Conservation (phyloP, 2,329 filamentous ascomycete species). For the Exophiala sp. region DNA sequence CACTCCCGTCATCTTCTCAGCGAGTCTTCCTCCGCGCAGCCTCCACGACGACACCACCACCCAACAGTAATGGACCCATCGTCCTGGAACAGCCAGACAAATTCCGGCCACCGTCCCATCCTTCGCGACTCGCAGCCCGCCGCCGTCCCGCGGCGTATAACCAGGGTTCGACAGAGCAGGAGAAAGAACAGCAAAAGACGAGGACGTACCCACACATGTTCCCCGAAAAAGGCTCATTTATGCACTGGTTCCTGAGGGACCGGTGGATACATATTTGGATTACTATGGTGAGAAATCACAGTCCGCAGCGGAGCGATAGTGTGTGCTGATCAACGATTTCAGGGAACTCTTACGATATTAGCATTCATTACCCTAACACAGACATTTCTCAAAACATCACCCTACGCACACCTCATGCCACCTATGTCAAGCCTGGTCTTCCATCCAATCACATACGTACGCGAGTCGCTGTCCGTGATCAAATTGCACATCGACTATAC, state of each 20-base stretch:
- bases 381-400: conserved; percentile 53
- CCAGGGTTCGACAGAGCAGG: conserved; percentile 50
- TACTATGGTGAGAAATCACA: conserved; percentile 62
- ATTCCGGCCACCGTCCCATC: conserved; percentile 91
- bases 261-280: conserved; percentile 75
- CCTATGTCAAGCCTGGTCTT: conserved; percentile 63
- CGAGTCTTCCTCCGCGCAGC: conserved; percentile 4
- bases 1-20: not conserved
- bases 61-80: conserved; percentile 50
- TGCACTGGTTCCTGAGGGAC: conserved; percentile 80
- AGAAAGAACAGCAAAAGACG: conserved; percentile 62
- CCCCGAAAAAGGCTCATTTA: conserved; percentile 75
- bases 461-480: conserved; percentile 67
- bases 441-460: conserved; percentile 66
- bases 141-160: conserved; percentile 53
- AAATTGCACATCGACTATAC: conserved; percentile 71
- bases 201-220: conserved; percentile 86
- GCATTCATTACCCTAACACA: conserved; percentile 31
- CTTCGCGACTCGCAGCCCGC: conserved; percentile 61
- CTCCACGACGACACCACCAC: conserved; percentile 10
- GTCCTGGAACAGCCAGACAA: conserved; percentile 81
- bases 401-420: conserved; percentile 76
- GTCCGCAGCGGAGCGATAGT: not conserved
- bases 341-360: conserved; percentile 46
- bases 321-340: not conserved